Evolutionary conservation across 768 basidiomycete species (phyloP).

Genomic region (Lactarius sanguifluus): DNA sequence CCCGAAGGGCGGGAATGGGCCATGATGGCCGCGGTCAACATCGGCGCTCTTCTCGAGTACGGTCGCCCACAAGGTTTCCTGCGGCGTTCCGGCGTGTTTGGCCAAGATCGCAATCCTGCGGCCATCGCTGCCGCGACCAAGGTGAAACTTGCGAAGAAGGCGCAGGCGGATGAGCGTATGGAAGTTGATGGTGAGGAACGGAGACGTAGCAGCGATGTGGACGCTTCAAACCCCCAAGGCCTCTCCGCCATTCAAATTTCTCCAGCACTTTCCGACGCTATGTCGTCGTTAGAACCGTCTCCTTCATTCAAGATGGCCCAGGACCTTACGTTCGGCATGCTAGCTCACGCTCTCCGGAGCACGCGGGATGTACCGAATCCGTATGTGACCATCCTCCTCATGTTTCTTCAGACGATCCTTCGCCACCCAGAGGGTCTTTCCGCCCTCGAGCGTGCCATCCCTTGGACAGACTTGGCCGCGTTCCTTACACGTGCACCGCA

Average conservation of each 20-base stretch:
- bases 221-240: constrained; percentile 34
- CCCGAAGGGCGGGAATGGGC: constrained; percentile 89
- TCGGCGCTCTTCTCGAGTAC: constrained; percentile 83
- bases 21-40: constrained; percentile 91
- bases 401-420: constrained; percentile 79
- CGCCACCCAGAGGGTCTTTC: constrained; percentile 61
- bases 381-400: constrained; percentile 82
- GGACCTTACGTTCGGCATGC: constrained; percentile 75
- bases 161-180: constrained; percentile 48
- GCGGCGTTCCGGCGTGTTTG: constrained; percentile 51
- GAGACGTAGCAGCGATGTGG: constrained; percentile 32
- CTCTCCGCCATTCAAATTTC: constrained; percentile 34
- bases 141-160: constrained; percentile 39
- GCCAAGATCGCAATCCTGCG: constrained; percentile 39
- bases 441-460: constrained; percentile 73
- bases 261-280: constrained; percentile 35
- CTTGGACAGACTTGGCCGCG: constrained; percentile 73
- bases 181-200: constrained; percentile 57
- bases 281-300: constrained; percentile 43
- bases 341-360: constrained; percentile 66
- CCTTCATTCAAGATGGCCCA: constrained; percentile 70
- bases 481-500: constrained; percentile 66
- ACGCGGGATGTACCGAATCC: constrained; percentile 77
- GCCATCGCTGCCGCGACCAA: constrained; percentile 41
- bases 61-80: constrained; percentile 73